These are phyloP conservation scores for Dipteronia sinensis DNA, from an alignment of 345 rosid genomes.

Conservation along the genomic window DNA sequence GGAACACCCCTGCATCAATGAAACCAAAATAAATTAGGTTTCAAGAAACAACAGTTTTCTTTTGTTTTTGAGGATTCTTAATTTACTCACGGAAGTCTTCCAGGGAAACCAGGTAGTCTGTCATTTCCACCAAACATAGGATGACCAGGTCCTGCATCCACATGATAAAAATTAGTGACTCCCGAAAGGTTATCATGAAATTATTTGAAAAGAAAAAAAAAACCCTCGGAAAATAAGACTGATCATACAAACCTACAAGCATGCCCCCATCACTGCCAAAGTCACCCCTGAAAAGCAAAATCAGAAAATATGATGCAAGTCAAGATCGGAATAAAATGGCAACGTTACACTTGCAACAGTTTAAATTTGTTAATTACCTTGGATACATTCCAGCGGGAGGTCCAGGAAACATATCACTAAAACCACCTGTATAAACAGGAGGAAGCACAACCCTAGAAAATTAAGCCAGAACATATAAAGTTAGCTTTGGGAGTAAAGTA, in stretches of 20 bases:
- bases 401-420: constrained; percentile 68
- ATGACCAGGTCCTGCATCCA: constrained; percentile 71
- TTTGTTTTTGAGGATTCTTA: not conserved
- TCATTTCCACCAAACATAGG: constrained; percentile 56
- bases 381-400: constrained; percentile 83
- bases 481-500: not conserved
- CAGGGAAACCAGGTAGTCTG: constrained; percentile 40
- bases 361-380: constrained; percentile 35
- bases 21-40: not conserved
- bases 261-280: constrained; percentile 60
- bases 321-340: not conserved
- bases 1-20: constrained; percentile 64
- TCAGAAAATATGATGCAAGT: not conserved
- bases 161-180: constrained; percentile 22
- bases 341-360: not conserved
- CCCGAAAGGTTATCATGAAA: not conserved
- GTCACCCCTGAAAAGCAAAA: constrained; percentile 53
- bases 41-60: too few relatives aligned
- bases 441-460: constrained; percentile 55
- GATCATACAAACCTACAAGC: constrained; percentile 63
- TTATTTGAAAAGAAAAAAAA: not conserved
- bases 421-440: constrained; percentile 47
- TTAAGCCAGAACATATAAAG: constrained; percentile 11
- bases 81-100: constrained; percentile 57
- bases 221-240: not conserved